A percentile compares a stretch with the other conserved stretches of the same genome.
Conservation (phyloP, 305 asterid species). For the Solanum hybrid region DNA sequence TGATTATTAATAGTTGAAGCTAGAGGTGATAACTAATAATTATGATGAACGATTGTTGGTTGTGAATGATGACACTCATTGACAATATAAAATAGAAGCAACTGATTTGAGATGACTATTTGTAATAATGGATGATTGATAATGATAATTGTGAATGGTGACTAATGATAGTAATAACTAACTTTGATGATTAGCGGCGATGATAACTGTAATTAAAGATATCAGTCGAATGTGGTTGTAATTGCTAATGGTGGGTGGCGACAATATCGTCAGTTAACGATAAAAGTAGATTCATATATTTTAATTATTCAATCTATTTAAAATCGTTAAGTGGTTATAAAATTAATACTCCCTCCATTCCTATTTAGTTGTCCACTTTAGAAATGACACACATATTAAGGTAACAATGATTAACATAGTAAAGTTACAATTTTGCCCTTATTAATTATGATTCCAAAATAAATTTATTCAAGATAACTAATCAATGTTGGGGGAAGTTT, state of each 20-base stretch:
- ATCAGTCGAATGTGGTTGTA: not conserved
- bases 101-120: not conserved
- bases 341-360: too few relatives aligned
- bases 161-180: not conserved
- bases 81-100: not conserved
- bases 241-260: not conserved
- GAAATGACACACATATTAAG: too few relatives aligned
- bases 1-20: not conserved
- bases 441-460: too few relatives aligned
- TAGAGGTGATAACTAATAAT: not conserved
- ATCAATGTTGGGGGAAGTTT: too few relatives aligned
- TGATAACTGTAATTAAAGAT: not conserved
- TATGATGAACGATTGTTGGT: not conserved
- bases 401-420: too few relatives aligned
- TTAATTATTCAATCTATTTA: not conserved
- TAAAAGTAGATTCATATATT: not conserved
- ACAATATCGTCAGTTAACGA: accelerated
- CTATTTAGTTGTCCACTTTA: too few relatives aligned
- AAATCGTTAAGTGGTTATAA: not conserved
- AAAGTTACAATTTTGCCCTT: too few relatives aligned
- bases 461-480: too few relatives aligned
- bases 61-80: not conserved
- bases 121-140: not conserved
- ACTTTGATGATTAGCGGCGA: not conserved
- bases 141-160: not conserved